phyloP scores from a whole-genome alignment of 176 grass and related monocot species.

The Avena eriantha region DNA sequence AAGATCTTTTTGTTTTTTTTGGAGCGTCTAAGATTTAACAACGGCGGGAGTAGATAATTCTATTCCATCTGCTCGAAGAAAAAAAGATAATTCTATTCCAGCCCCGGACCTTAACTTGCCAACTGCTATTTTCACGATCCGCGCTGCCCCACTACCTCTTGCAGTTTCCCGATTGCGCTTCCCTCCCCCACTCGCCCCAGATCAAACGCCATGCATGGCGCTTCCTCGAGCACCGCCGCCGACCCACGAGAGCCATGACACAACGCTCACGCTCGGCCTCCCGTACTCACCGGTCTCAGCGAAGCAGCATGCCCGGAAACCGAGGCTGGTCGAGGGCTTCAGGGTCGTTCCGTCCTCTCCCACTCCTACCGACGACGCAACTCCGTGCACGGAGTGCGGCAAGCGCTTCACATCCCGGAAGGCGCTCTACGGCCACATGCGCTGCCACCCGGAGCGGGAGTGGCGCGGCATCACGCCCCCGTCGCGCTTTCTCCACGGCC shows the following conservation, averaged over 20 bases:
- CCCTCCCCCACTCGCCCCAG: background rate
- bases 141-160: background rate
- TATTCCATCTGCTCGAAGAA: too few relatives aligned
- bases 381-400: conserved; percentile 59
- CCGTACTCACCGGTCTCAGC: background rate
- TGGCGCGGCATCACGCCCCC: conserved; percentile 66
- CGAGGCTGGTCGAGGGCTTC: background rate
- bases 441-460: conserved; percentile 71
- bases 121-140: background rate
- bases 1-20: too few relatives aligned
- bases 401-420: conserved; percentile 59
- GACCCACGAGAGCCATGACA: conserved; percentile 24
- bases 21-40: background rate
- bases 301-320: background rate
- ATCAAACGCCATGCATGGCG: conserved; percentile 22
- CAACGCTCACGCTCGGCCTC: conserved; percentile 39
- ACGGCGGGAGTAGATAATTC: background rate
- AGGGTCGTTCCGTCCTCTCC: conserved; percentile 1
- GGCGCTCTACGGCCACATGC: conserved; percentile 83
- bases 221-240: background rate
- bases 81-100: background rate
- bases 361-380: background rate
- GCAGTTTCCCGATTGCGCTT: background rate
- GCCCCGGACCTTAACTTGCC: background rate
- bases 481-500: background rate